Conservation (phyloP, 805 yeast species). For the Brettanomyces nanus region DNA sequence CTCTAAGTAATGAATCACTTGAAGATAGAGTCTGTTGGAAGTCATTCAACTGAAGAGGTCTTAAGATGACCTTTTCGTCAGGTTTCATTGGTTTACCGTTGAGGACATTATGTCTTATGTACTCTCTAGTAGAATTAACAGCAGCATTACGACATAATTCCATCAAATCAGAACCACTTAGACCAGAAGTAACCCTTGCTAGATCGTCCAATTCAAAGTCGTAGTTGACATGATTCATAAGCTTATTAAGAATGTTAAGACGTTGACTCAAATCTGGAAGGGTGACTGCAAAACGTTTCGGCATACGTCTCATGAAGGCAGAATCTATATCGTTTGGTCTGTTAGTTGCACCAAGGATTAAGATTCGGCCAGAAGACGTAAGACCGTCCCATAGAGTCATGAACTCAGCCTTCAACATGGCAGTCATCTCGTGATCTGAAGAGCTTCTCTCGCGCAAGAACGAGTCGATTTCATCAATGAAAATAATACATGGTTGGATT, state of each 20-base stretch:
- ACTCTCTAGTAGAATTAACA: slow-evolving; percentile 79
- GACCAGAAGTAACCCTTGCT: slow-evolving; percentile 59
- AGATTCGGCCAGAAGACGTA: slow-evolving; percentile 60
- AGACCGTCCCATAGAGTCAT: slow-evolving; percentile 98
- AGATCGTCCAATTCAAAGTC: slow-evolving; percentile 61
- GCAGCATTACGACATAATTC: slow-evolving; percentile 94
- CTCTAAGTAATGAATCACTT: slow-evolving; percentile 19
- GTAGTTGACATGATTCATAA: slow-evolving; percentile 56
- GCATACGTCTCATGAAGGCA: slow-evolving; percentile 89
- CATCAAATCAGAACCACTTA: slow-evolving; percentile 86
- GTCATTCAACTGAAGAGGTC: slow-evolving; percentile 60
- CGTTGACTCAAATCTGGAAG: slow-evolving; percentile 68
- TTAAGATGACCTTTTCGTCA: slow-evolving; percentile 33
- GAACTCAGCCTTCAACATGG: slow-evolving; percentile 90
- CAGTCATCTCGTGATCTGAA: slow-evolving; percentile 90
- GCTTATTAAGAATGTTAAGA: slow-evolving; percentile 55
- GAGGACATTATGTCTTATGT: slow-evolving; percentile 48
- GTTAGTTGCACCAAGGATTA: slow-evolving; percentile 93
- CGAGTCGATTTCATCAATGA: slow-evolving; percentile 94
- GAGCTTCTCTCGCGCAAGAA: slow-evolving; percentile 80
- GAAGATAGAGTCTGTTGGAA: slow-evolving; percentile 38
- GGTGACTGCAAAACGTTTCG: slow-evolving; percentile 75
- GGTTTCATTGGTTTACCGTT: slow-evolving; percentile 29
- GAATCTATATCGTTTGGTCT: slow-evolving; percentile 85
- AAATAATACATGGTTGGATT: slow-evolving; percentile 88